Base-by-base conservation (phyloP, 2,329 filamentous ascomycete genomes). In the Dothistroma pini region DNA sequence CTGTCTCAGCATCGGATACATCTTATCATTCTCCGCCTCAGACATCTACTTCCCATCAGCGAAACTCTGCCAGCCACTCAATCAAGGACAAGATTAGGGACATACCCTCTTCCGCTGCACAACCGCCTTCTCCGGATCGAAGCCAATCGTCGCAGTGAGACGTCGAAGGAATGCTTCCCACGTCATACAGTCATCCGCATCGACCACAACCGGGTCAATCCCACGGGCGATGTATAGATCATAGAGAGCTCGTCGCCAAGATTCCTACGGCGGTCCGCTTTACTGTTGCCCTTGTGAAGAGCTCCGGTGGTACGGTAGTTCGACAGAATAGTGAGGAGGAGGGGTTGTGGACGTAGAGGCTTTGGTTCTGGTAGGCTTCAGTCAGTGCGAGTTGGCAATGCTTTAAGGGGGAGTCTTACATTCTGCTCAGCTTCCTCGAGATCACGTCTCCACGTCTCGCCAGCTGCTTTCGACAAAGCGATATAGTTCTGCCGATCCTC, bases 101-200 rank as follows among this genome's bases (percentile, higher is more conserved):
- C 38, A n/a, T 41, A 41, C 38, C 38, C 51, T 56, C n/a, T 44
- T 22, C 56, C 60, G 59, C 14, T 70, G 64, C 58, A 74, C 75
- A 21, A 68, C 63, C 41, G 76, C 48, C 51, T 63, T 66, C 6
- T 54, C 61, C 16, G 69, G 58, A 57, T 79, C 73, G n/a, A 78
- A 60, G 0, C 75, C 76, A 0, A 71, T 16, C 16, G 9, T 11
- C 19, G 22, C 41, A 8, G 54, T 32, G 69, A 71, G 52, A 72
- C 69, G 58, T 14, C 60, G 49, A 3, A 77, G 68, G n/a, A 74
- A 64, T n/a, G 64, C 59, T 0, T 72, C 72, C 19, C 66, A 61
- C 47, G 71, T 70, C 51, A 78, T 77, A 5, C 77, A 63, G 59
- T 77, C 76, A 58, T 77, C 71, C 7, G 76, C 75, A 56, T 78